Percentiles rank a stretch among this genome's conserved stretches.
Conservation (phyloP, 129 eudicot species). For the Artemisia annua region DNA sequence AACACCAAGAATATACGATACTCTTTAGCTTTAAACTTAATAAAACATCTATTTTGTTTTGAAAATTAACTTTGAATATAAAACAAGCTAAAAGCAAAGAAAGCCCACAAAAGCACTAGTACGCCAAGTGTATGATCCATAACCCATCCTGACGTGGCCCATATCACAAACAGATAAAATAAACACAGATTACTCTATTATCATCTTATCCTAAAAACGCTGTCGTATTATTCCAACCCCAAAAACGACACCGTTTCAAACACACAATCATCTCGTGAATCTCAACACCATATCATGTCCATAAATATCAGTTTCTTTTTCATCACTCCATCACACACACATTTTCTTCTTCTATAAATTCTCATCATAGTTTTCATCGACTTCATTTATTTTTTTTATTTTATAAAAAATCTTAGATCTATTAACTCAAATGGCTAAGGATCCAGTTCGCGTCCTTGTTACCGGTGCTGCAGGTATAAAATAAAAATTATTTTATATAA, state of each 20-base stretch:
- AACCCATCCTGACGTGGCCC: slow-evolving; percentile 34
- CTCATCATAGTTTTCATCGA: slow-evolving; percentile 31
- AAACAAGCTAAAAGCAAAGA: background rate
- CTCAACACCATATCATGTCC: slow-evolving; percentile 23
- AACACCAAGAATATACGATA: too few species aligned
- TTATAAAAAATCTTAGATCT: slow-evolving; percentile 26
- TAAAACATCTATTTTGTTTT: too few species aligned
- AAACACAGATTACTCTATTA: background rate
- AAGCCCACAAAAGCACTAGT: slow-evolving; percentile 20
- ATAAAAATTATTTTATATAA: background rate
- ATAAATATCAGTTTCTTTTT: slow-evolving; percentile 23
- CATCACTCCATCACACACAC: background rate
- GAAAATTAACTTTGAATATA: too few species aligned
- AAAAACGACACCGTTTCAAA: slow-evolving; percentile 22
- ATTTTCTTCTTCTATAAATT: slow-evolving; percentile 6
- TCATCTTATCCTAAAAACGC: slow-evolving; percentile 7
- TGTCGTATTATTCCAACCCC: slow-evolving; percentile 15
- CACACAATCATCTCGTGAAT: slow-evolving; percentile 5
- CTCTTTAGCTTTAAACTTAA: too few species aligned
- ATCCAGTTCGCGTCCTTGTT: slow-evolving; percentile 86
- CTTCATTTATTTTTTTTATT: background rate
- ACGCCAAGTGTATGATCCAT: slow-evolving; percentile 34
- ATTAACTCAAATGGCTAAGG: slow-evolving; percentile 56
- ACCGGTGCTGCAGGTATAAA: slow-evolving; percentile 93
- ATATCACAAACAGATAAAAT: slow-evolving; percentile 16